Evolutionary conservation across 116 monocot genomes (phyloP).

Genomic region (Thalassia testudinum): DNA sequence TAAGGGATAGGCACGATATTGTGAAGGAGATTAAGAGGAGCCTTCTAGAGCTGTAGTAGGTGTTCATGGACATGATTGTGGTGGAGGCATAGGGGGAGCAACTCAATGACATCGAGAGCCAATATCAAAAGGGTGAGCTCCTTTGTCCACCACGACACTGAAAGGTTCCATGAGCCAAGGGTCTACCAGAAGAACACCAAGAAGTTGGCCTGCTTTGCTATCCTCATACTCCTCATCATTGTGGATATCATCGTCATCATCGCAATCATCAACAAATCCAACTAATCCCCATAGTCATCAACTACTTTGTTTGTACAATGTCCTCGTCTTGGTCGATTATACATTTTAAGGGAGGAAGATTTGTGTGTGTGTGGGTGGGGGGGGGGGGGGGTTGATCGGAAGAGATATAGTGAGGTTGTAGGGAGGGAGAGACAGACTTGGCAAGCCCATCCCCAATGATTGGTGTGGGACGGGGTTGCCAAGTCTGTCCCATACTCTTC

Average conservation of each 20-base stretch:
- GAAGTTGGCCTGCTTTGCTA: slow-evolving; percentile 50
- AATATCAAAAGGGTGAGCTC: slow-evolving; percentile 47
- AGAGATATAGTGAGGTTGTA: too few species aligned
- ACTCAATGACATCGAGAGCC: slow-evolving; percentile 66
- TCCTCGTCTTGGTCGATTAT: too few species aligned
- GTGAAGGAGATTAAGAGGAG: slow-evolving; percentile 65
- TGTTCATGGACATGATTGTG: slow-evolving; percentile 74
- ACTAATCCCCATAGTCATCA: too few species aligned
- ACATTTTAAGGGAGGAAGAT: too few species aligned
- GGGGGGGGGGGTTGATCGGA: too few species aligned
- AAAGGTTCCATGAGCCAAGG: slow-evolving; percentile 31
- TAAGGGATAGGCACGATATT: slow-evolving; percentile 51
- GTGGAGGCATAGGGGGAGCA: slow-evolving; percentile 66
- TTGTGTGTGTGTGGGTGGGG: too few species aligned
- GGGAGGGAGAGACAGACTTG: too few species aligned
- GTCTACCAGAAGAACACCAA: slow-evolving; percentile 48
- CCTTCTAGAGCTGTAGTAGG: slow-evolving; percentile 57
- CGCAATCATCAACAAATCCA: slow-evolving; percentile 1
- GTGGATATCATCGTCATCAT: slow-evolving; percentile 27
- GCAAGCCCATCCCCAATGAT: too few species aligned
- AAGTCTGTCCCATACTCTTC: too few species aligned
- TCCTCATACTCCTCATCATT: slow-evolving; percentile 15
- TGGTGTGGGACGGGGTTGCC: too few species aligned
- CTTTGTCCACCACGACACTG: slow-evolving; percentile 38
- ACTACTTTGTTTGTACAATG: too few species aligned